These are phyloP conservation scores for Butyriboletus loyo DNA, from an alignment of 768 basidiomycete genomes.

Conservation along the genomic window DNA sequence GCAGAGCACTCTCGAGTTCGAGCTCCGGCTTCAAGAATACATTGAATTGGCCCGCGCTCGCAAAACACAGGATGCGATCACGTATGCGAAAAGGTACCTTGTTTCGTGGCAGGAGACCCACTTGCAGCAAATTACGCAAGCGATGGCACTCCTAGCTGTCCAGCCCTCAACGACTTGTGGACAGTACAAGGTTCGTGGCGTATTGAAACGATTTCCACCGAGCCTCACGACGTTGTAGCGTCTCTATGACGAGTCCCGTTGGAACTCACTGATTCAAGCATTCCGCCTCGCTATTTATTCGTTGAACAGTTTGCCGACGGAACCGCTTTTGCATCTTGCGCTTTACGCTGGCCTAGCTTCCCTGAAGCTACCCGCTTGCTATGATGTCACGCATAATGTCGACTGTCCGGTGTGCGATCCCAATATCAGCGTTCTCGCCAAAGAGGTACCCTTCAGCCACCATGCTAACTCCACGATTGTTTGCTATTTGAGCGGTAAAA, in stretches of 20 bases:
- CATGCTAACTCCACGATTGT: conserved; percentile 96
- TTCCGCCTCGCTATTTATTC: conserved; percentile 87
- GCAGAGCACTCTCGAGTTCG: conserved; percentile 94
- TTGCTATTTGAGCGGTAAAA: conserved; percentile 84
- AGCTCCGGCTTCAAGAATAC: conserved; percentile 92
- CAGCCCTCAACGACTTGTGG: conserved; percentile 65
- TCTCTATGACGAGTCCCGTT: conserved; percentile 78
- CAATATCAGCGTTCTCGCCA: conserved; percentile 70
- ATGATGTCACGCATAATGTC: conserved; percentile 62
- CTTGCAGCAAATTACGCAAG: conserved; percentile 70
- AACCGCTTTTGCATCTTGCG: conserved; percentile 83
- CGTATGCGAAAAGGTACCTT: conserved; percentile 80
- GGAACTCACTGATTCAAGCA: conserved; percentile 67
- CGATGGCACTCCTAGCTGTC: conserved; percentile 74
- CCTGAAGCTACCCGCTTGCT: conserved; percentile 86
- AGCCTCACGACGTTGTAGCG: conserved; percentile 46
- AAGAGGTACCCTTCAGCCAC: conserved; percentile 88
- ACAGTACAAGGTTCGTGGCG: conserved; percentile 69
- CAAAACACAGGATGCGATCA: conserved; percentile 72
- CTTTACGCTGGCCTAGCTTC: conserved; percentile 90
- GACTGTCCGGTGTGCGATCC: conserved; percentile 92
- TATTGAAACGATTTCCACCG: neutral
- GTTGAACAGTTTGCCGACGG: conserved; percentile 82
- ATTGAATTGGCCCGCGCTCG: conserved; percentile 81
- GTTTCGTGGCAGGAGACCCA: conserved; percentile 82